A percentile compares a stretch with the other conserved stretches of the same genome.
These are phyloP conservation scores for Lentinula detonsa DNA, from an alignment of 768 basidiomycete species.

Conservation along the genomic window DNA sequence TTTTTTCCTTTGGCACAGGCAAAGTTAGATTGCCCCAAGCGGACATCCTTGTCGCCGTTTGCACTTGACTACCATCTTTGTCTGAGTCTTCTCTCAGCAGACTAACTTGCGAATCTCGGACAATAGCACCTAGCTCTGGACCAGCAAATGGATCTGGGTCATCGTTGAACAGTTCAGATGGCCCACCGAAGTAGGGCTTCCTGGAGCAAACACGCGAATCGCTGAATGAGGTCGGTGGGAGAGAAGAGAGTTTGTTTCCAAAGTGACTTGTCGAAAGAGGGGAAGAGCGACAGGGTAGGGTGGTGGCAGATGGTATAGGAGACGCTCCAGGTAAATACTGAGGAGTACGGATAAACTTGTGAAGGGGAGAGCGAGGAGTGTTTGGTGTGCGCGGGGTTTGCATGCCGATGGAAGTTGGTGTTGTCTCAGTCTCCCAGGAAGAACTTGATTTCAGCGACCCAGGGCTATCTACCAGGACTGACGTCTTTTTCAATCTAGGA, in stretches of 20 bases:
- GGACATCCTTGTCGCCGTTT: conserved; percentile 4
- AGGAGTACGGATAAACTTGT: not conserved
- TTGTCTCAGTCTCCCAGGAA: not conserved
- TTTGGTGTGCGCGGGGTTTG: not conserved
- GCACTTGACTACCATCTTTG: not conserved
- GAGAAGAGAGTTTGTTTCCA: not conserved
- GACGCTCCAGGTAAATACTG: not conserved
- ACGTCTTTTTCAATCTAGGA: not conserved
- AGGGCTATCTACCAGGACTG: not conserved
- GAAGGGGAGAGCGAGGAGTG: not conserved
- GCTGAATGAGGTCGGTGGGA: not conserved
- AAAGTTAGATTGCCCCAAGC: conserved; percentile 4
- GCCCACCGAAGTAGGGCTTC: not conserved
- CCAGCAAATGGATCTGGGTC: conserved; percentile 2
- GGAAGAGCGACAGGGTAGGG: not conserved
- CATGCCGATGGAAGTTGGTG: not conserved
- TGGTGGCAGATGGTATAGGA: not conserved
- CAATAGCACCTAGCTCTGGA: conserved; percentile 1
- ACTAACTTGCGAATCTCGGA: conserved; percentile 1
- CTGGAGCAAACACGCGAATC: not conserved
- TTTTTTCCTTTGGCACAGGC: conserved; percentile 1
- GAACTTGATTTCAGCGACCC: not conserved
- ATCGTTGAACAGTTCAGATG: not conserved
- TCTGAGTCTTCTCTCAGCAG: not conserved
- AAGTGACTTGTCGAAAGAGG: not conserved